Percentiles rank a stretch among this genome's conserved stretches.
Evolutionary conservation across 129 eudicot species (phyloP).

Genomic region (Silybum marianum): DNA sequence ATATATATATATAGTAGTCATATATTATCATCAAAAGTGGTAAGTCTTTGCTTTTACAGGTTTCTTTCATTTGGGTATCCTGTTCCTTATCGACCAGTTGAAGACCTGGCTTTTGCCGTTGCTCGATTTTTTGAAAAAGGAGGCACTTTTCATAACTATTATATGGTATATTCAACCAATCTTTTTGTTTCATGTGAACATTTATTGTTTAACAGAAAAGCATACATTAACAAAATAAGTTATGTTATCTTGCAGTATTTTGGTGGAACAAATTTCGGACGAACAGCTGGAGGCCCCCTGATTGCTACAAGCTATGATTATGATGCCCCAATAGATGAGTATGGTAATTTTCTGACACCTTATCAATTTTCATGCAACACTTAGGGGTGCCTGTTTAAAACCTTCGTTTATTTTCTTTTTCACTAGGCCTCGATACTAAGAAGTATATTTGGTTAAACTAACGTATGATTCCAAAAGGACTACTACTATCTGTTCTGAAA

Average conservation of each 20-base stretch:
- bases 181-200: background rate
- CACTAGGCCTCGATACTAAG: background rate
- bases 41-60: constrained; percentile 39
- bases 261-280: constrained; percentile 89
- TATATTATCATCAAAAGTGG: constrained; percentile 8
- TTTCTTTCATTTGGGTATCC: constrained; percentile 82
- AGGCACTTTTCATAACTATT: constrained; percentile 83
- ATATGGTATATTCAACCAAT: constrained; percentile 52
- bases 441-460: background rate
- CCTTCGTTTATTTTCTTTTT: background rate
- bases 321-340: constrained; percentile 84
- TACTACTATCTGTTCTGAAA: background rate
- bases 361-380: background rate
- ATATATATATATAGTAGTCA: background rate
- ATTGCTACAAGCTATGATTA: constrained; percentile 87
- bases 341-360: constrained; percentile 49
- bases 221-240: background rate
- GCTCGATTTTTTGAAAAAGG: constrained; percentile 75
- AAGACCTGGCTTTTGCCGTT: constrained; percentile 81
- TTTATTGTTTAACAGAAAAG: background rate
- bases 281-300: constrained; percentile 91
- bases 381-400: background rate
- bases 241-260: constrained; percentile 49
- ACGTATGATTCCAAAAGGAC: background rate
- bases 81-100: constrained; percentile 76